Base-by-base conservation (phyloP, 2,329 filamentous ascomycete species). In the Penicillium frequentans region DNA sequence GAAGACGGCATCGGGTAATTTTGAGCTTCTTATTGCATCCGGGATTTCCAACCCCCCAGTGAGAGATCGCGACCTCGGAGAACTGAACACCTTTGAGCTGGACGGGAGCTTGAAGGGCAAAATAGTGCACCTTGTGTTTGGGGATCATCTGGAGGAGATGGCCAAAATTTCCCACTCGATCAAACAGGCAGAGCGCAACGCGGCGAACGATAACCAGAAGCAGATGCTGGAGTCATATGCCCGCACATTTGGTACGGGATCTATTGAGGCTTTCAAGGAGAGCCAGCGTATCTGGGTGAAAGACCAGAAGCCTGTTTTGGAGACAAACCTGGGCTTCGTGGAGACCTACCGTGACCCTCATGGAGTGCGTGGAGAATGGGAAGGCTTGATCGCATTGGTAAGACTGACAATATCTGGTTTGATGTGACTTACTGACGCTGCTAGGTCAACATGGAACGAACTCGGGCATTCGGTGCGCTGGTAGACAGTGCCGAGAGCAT, bases 321-420 rank as follows among this genome's bases (percentile, higher is more conserved):
- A 95, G 75, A 88, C 84, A 45, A 91, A 93, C 71, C 84, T 93
- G 64, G 90, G 90, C 1, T 95, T 95, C 70, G 89, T 95, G 51
- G 90, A 95, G 77, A 92, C 90, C 0, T 95, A 95, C 72, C 82
- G 90, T 65, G 91, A 96, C 69, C 91, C 91, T 29, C 87, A 89
- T 58, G 90, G 91, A 57, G 85, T 92, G 31, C 83, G 90, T 61
- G 90, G 88, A 58, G 91, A 95, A 72, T 96, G 90, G 87, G 90
- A 95, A 74, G 90, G 90, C 2, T 92, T 95, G 70, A 90, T 89
- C 46, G 89, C 89, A 46, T 84, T 81, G 70, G 75, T 77, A 68
- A 56, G 65, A 1, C n/a, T 31, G 54, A 26, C 49, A n/a, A 14
- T n/a, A 46, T 3, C 46, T 46, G 48, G 24, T 13, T 42, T 21